Evolutionary conservation across 306 rosid genomes (phyloP).

Genomic region (Hylodesmum podocarpum): DNA sequence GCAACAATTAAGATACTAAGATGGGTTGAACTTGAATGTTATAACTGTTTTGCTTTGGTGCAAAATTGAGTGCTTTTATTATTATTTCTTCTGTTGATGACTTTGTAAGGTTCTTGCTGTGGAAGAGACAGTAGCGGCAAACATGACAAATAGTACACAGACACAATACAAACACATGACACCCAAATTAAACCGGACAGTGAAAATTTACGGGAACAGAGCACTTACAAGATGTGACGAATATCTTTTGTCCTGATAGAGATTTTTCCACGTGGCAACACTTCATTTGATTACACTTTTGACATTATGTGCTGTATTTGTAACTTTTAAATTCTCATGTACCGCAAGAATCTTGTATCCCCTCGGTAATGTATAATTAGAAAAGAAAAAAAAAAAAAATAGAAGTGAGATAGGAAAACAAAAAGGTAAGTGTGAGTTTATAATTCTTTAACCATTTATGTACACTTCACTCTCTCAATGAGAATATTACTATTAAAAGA

Average conservation of each 20-base stretch:
- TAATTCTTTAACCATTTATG: not conserved
- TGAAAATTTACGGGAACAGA: not conserved
- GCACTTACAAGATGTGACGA: not conserved
- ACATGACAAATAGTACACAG: constrained; percentile 2
- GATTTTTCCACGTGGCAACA: not conserved
- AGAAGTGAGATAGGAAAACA: too few relatives aligned
- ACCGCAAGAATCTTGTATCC: not conserved
- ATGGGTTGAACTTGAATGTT: not conserved
- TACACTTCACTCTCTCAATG: not conserved
- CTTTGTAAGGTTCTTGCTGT: not conserved
- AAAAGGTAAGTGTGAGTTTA: not conserved
- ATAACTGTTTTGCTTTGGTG: not conserved
- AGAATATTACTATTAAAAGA: not conserved
- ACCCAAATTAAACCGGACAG: not conserved
- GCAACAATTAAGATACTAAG: too few relatives aligned
- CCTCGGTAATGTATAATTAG: too few relatives aligned
- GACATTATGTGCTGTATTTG: not conserved
- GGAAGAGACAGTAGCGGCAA: not conserved
- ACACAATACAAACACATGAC: not conserved
- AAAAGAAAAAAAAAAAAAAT: too few relatives aligned
- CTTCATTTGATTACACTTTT: not conserved
- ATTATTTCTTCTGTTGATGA: too few relatives aligned
- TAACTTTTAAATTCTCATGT: not conserved
- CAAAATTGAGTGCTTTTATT: not conserved
- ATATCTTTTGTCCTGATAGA: not conserved